Percentiles rank a stretch among this genome's conserved stretches.
phyloP scores from a whole-genome alignment of 2,329 filamentous ascomycete species.

The Hypoxylon sp. region DNA sequence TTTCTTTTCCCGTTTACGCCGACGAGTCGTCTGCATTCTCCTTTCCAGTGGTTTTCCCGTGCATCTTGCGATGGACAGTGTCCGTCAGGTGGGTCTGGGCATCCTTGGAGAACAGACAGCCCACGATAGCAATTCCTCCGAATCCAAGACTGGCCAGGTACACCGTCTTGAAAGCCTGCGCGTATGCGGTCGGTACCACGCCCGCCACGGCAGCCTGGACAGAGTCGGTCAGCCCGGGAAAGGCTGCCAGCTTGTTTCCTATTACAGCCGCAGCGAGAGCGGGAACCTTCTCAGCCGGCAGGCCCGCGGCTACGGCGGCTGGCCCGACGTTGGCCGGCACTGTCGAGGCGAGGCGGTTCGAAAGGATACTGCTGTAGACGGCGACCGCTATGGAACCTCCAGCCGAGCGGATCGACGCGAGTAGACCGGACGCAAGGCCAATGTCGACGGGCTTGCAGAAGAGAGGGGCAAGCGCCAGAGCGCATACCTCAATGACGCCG shows the following conservation, averaged over 20 bases:
- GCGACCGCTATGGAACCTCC: conserved; percentile 50
- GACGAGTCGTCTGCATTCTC: conserved; percentile 9
- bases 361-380: conserved; percentile 52
- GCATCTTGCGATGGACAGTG: conserved; percentile 48
- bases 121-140: conserved; percentile 48
- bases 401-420: conserved; percentile 51
- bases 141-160: conserved; percentile 51
- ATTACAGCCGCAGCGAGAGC: conserved; percentile 47
- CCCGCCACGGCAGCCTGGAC: conserved; percentile 45
- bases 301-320: conserved; percentile 48
- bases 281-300: conserved; percentile 45
- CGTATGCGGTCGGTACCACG: conserved; percentile 48
- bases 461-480: conserved; percentile 47
- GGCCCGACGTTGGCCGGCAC: conserved; percentile 48
- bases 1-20: not conserved
- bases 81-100: conserved; percentile 47
- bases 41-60: conserved; percentile 24
- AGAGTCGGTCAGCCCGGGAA: conserved; percentile 44
- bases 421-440: conserved; percentile 51
- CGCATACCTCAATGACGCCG: conserved; percentile 48
- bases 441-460: conserved; percentile 52
- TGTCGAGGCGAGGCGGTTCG: conserved; percentile 48
- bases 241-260: conserved; percentile 39
- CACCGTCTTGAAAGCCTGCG: conserved; percentile 52
- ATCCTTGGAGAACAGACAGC: conserved; percentile 48